These are phyloP conservation scores for Annulohypoxylon maeteangense DNA, from an alignment of 495 filamentous ascomycete genomes.

Conservation along the genomic window DNA sequence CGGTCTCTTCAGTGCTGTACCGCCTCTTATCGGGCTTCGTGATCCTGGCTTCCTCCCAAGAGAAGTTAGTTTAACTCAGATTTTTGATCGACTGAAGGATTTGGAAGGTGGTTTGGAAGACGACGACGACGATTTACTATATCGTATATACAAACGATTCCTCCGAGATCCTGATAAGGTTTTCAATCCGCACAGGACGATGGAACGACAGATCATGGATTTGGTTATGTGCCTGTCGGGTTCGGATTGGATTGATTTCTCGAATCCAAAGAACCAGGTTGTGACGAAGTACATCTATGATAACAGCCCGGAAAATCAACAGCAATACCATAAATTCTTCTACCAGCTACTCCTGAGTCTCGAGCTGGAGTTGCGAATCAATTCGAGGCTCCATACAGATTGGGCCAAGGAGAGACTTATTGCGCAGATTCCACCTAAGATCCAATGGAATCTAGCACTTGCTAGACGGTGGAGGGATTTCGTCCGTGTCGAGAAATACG, in stretches of 20 bases:
- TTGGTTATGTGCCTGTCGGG: constrained; percentile 71
- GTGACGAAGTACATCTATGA: constrained; percentile 71
- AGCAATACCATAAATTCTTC: constrained; percentile 70
- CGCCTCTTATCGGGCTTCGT: constrained; percentile 59
- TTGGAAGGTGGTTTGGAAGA: constrained; percentile 68
- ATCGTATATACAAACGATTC: constrained; percentile 62
- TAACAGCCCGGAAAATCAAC: constrained; percentile 46
- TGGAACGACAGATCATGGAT: constrained; percentile 74
- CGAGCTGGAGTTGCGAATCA: constrained; percentile 72
- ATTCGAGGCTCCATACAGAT: constrained; percentile 62
- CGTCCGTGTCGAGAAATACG: constrained; percentile 66
- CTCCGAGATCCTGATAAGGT: constrained; percentile 64
- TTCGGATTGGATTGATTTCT: constrained; percentile 75
- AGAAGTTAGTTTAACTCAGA: constrained; percentile 61
- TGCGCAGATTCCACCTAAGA: constrained; percentile 68
- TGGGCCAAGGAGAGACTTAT: constrained; percentile 67
- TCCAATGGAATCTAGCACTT: constrained; percentile 75
- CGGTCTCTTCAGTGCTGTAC: constrained; percentile 58
- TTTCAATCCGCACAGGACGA: constrained; percentile 61
- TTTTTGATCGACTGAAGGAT: constrained; percentile 65
- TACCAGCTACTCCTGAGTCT: constrained; percentile 76
- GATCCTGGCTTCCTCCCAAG: constrained; percentile 63
- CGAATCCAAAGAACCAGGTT: constrained; percentile 69
- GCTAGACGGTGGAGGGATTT: constrained; percentile 75
- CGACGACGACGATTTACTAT: constrained; percentile 64